Percentiles rank a stretch among this genome's conserved stretches.
Evolutionary conservation across 805 yeast species (phyloP).

Genomic region (Saturnispora galanensis): DNA sequence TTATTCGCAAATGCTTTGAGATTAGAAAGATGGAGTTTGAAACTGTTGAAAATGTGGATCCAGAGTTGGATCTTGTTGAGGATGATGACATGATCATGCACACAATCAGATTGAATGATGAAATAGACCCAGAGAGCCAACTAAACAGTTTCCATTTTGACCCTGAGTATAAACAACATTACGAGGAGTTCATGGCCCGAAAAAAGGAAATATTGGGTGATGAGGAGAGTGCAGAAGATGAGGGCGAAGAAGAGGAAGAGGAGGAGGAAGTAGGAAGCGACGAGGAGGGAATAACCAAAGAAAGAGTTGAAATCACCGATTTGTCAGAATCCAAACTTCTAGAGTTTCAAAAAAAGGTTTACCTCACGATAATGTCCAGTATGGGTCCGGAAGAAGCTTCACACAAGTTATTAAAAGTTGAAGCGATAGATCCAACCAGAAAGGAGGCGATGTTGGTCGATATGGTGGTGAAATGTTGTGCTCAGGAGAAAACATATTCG

Average conservation of each 20-base stretch:
- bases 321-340: slow-evolving; percentile 56
- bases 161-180: slow-evolving; percentile 38
- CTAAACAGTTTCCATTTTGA: slow-evolving; percentile 44
- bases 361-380: slow-evolving; percentile 78
- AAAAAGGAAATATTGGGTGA: slow-evolving; percentile 37
- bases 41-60: slow-evolving; percentile 30
- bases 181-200: slow-evolving; percentile 36
- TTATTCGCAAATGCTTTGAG: slow-evolving; percentile 44
- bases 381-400: slow-evolving; percentile 90
- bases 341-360: slow-evolving; percentile 65
- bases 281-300: slow-evolving; percentile 6
- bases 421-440: slow-evolving; percentile 29
- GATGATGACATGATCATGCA: slow-evolving; percentile 55
- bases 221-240: slow-evolving; percentile 19
- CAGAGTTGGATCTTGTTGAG: slow-evolving; percentile 50
- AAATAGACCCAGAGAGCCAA: slow-evolving; percentile 34
- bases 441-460: slow-evolving; percentile 51
- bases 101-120: slow-evolving; percentile 43
- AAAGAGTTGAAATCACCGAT: slow-evolving; percentile 40
- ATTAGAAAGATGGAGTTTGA: slow-evolving; percentile 35
- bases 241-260: slow-evolving; percentile 17
- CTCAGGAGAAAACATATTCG: slow-evolving; percentile 79
- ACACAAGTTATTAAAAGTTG: slow-evolving; percentile 61
- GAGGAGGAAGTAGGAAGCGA: slow-evolving; percentile 9
- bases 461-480: slow-evolving; percentile 69